These are phyloP conservation scores for Heterobasidion parviporum DNA, from an alignment of 1,284 basidiomycete species.

Conservation along the genomic window DNA sequence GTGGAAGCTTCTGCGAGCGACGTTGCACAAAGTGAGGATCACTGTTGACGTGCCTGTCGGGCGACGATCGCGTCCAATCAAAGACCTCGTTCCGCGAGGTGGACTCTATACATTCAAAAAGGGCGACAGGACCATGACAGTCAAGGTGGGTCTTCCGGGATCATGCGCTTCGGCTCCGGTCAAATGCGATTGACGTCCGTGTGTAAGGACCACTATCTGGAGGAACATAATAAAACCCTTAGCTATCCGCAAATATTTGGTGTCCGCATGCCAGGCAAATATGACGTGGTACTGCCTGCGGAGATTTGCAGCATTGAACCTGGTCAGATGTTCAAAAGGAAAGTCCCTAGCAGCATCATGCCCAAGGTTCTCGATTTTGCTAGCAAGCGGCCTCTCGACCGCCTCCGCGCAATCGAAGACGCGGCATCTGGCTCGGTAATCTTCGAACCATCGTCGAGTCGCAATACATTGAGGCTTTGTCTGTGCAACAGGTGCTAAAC, in stretches of 20 bases:
- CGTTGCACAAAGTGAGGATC: slow-evolving; percentile 7
- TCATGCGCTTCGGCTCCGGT: too few relatives aligned
- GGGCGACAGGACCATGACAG: slow-evolving; percentile 21
- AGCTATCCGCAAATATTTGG: slow-evolving; percentile 27
- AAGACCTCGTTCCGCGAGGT: slow-evolving; percentile 13
- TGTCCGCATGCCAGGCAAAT: slow-evolving; percentile 13
- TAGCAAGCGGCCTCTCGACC: slow-evolving; percentile 28
- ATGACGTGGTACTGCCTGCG: slow-evolving; percentile 32
- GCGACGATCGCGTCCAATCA: slow-evolving; percentile 13
- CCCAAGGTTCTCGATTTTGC: slow-evolving; percentile 34
- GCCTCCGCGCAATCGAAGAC: slow-evolving; percentile 25
- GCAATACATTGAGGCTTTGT: neutral
- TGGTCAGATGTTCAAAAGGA: slow-evolving; percentile 41
- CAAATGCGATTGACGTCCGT: too few relatives aligned
- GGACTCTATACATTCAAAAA: slow-evolving; percentile 24
- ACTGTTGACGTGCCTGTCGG: slow-evolving; percentile 2
- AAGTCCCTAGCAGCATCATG: slow-evolving; percentile 29
- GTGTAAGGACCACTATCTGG: too few relatives aligned
- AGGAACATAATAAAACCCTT: slow-evolving; percentile 9
- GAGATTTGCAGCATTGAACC: slow-evolving; percentile 37
- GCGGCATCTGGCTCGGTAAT: slow-evolving; percentile 21
- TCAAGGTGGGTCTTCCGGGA: slow-evolving; percentile 20
- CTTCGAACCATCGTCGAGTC: neutral
- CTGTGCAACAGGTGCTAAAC: slow-evolving; percentile 15
- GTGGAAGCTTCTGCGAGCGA: slow-evolving; percentile 6